Conservation (phyloP, 352 stramenopile genomes). For the Pythium utonaiense region DNA sequence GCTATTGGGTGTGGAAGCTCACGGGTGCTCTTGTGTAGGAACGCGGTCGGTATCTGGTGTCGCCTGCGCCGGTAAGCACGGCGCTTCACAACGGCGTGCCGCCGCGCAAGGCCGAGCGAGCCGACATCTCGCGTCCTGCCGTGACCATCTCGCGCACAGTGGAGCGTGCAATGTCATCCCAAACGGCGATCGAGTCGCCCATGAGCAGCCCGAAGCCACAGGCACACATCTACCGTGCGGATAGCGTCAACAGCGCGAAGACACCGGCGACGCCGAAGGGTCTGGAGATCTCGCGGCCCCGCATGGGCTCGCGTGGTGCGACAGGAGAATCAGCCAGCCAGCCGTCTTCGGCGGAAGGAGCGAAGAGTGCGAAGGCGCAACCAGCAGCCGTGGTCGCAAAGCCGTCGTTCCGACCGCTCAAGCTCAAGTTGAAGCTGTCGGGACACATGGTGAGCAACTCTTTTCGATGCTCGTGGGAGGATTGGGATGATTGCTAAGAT, state of each 20-base stretch:
- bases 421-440: slow-evolving; percentile 84
- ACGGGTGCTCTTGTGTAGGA: neutral
- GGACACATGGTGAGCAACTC: slow-evolving; percentile 66
- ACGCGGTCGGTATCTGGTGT: slow-evolving; percentile 63
- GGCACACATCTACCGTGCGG: slow-evolving; percentile 53
- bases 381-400: slow-evolving; percentile 53
- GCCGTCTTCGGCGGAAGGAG: slow-evolving; percentile 23
- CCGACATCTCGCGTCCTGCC: slow-evolving; percentile 42
- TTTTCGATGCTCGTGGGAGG: neutral
- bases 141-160: slow-evolving; percentile 48
- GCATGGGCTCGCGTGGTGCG: slow-evolving; percentile 60
- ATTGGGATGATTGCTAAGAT: neutral
- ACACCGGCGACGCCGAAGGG: slow-evolving; percentile 40
- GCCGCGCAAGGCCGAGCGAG: slow-evolving; percentile 19
- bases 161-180: slow-evolving; percentile 54
- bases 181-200: slow-evolving; percentile 28
- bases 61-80: slow-evolving; percentile 62
- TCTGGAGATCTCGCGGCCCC: slow-evolving; percentile 73
- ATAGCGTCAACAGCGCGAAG: slow-evolving; percentile 44
- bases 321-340: neutral
- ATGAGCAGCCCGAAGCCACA: slow-evolving; percentile 26
- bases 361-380: slow-evolving; percentile 39
- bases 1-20: too few relatives aligned
- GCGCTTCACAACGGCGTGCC: slow-evolving; percentile 21
- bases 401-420: slow-evolving; percentile 64